Percentiles rank a stretch among this genome's conserved stretches.
These are phyloP conservation scores for Penicillium desertorum DNA, from an alignment of 495 filamentous ascomycete genomes.

Conservation along the genomic window DNA sequence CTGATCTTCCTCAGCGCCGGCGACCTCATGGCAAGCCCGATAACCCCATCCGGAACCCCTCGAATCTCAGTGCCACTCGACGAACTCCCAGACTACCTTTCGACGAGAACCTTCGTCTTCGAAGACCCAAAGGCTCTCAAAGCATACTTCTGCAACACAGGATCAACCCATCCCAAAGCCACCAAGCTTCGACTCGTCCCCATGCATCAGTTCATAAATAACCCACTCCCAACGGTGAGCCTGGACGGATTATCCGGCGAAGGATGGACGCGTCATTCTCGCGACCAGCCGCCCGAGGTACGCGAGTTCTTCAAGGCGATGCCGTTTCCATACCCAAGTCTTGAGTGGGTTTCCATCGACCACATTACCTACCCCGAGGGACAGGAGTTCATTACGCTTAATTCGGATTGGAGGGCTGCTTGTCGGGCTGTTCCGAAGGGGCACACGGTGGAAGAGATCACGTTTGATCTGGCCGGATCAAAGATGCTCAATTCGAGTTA, in stretches of 20 bases:
- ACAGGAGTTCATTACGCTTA: not conserved
- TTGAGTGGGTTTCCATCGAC: not conserved
- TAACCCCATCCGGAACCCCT: no score
- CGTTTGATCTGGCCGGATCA: not conserved
- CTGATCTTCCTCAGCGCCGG: not conserved
- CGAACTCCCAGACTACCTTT: not conserved
- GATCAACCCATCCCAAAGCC: not conserved
- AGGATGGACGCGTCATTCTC: not conserved
- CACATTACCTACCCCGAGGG: not conserved
- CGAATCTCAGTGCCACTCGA: not conserved
- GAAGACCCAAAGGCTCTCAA: not conserved
- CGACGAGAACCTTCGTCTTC: not conserved
- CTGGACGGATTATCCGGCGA: not conserved
- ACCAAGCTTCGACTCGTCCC: not conserved
- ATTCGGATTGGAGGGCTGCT: not conserved
- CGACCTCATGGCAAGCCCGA: not conserved
- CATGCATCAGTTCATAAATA: not conserved
- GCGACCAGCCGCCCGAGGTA: not conserved
- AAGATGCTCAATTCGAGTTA: not conserved
- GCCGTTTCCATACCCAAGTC: not conserved
- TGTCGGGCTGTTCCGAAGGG: not conserved
- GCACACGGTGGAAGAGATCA: not conserved
- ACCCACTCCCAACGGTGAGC: not conserved
- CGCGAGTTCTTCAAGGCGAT: not conserved
- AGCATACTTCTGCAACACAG: not conserved